Evolutionary conservation across 306 rosid genomes (phyloP).

Genomic region (Inga leiocalycina): DNA sequence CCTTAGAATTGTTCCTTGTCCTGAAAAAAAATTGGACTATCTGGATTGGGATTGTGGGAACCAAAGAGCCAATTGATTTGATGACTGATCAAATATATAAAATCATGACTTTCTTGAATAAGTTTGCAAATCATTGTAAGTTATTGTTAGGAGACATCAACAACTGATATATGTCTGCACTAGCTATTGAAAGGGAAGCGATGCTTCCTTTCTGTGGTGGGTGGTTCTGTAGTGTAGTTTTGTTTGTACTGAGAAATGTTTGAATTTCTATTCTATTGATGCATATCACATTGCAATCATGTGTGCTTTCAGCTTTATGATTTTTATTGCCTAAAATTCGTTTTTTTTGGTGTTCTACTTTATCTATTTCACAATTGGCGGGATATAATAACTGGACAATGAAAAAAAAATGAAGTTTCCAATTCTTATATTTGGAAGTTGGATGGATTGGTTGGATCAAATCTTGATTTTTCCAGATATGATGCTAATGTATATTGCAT

Average conservation of each 20-base stretch:
- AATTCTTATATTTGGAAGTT: not conserved
- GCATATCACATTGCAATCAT: not conserved
- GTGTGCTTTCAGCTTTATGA: not conserved
- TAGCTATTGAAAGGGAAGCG: not conserved
- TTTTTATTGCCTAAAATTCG: not conserved
- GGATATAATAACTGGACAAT: not conserved
- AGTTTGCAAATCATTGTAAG: not conserved
- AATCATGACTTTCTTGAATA: not conserved
- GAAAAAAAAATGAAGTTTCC: not conserved
- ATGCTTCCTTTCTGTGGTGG: not conserved
- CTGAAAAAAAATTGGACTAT: not conserved
- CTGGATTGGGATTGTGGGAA: not conserved
- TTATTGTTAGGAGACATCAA: not conserved
- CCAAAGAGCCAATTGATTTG: not conserved
- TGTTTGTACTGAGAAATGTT: not conserved
- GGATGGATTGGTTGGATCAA: slow-evolving; percentile 19
- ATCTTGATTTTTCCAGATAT: slow-evolving; percentile 16
- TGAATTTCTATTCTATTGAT: not conserved
- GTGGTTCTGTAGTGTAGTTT: not conserved
- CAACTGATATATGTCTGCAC: not conserved
- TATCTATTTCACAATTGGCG: not conserved
- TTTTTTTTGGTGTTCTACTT: slow-evolving; percentile 15
- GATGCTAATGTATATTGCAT: slow-evolving; percentile 27
- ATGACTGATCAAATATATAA: not conserved
- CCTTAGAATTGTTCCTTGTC: not conserved